Base-by-base conservation (phyloP, 257 asterid species). In the Solanum virginianum region DNA sequence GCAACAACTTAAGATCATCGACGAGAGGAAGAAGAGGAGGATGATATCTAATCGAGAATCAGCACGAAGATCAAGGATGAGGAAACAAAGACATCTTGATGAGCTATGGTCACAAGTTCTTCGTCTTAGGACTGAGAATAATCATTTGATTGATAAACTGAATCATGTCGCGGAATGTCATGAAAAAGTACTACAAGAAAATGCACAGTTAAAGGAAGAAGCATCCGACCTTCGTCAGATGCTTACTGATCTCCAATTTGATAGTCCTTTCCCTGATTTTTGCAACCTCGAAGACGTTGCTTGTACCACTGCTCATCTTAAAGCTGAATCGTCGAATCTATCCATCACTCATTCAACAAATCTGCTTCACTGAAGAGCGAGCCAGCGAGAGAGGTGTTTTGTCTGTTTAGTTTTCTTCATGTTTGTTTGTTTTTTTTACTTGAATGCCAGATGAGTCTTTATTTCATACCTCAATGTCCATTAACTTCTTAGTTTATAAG, bases 11-110 rank as follows among this genome's bases (percentile, higher is more conserved):
- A 85, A 81, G 45, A 84, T 89, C 82, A 88, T 91, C 14, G 95
- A 93, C 39, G 98, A 96, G 88, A 90, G 99, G 79, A 94, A 92
- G 86, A 91, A 91, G 41, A 86, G 99, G 86, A 88, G 99, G 72
- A 96, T 94, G 98, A 92, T 94, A 87, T 96, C 99, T 3, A 96
- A 94, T 82, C 86, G 98, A 56, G 98, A 94, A 84, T 96, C 99
- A 0, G 99, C 99, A 0, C 80, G 99, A 18, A 89, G 99, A 85
- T 96, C 99, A 2, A 92, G 99, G 90, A 96, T 96, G 99, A 85
- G 99, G 41, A 96, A 96, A 82, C 98, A 96, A 89, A 92, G 92
- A 87, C 98, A 94, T 77, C 96, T 95, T 6, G 98, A 94, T 47
- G 99, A 94, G 90, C 91, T 96, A 3, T 89, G 96, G 93, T 88